A percentile compares a stretch with the other conserved stretches of the same genome.
Evolutionary conservation across 73 alveolate genomes (phyloP).

Genomic region (Blepharisma stoltei): DNA sequence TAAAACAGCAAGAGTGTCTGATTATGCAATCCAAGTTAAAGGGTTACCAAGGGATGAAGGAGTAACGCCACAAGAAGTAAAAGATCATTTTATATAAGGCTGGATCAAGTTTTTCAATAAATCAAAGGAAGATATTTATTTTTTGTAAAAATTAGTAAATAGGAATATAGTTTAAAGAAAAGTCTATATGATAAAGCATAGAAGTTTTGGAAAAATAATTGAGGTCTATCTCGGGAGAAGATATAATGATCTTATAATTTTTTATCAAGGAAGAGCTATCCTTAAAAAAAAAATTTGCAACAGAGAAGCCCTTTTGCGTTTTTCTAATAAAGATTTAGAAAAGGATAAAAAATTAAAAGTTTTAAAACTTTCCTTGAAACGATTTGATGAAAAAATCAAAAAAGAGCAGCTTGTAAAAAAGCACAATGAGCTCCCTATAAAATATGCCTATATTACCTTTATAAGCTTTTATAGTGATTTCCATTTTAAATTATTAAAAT

Average conservation of each 20-base stretch:
- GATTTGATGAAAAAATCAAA: not conserved
- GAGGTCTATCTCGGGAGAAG: conserved; percentile 26
- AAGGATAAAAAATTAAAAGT: conserved; percentile 15
- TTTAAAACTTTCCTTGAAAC: not conserved
- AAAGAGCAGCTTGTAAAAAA: conserved; percentile 2
- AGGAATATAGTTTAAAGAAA: no score
- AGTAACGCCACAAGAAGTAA: not conserved
- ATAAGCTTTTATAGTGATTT: no score
- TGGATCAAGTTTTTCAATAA: no score
- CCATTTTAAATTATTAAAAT: no score
- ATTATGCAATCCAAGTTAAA: conserved; percentile 23
- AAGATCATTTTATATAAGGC: not conserved
- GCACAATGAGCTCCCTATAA: conserved; percentile 13
- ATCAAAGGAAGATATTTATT: no score
- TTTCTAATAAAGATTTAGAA: not conserved
- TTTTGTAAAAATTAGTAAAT: no score
- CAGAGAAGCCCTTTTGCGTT: not conserved
- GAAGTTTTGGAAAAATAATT: conserved; percentile 7
- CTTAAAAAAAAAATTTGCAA: not conserved
- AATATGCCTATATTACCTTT: conserved; percentile 8
- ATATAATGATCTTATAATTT: not conserved
- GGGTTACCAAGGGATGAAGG: not conserved
- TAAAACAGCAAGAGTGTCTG: not conserved
- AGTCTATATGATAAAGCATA: no score
- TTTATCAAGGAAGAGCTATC: conserved; percentile 8